Conservation (phyloP, 2,329 filamentous ascomycete species). For the Aureobasidium namibiae region DNA sequence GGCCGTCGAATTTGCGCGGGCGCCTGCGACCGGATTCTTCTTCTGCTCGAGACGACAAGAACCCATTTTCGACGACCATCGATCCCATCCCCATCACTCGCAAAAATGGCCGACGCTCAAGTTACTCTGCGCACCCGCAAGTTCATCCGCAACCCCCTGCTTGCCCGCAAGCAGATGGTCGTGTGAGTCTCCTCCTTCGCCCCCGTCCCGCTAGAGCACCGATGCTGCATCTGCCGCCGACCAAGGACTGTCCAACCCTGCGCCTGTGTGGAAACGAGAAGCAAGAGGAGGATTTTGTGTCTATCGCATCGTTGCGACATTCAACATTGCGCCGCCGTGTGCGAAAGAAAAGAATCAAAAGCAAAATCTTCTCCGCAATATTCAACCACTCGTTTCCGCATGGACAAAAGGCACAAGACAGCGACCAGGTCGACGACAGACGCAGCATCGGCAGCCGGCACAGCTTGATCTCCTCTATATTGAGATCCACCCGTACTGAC, state of each 20-base stretch:
- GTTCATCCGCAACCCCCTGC: slow-evolving; percentile 99
- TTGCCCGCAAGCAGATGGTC: slow-evolving; percentile 99
- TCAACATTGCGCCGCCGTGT: slow-evolving; percentile 3
- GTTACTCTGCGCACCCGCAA: slow-evolving; percentile 79
- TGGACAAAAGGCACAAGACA: background rate
- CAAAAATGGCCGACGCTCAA: slow-evolving; percentile 76
- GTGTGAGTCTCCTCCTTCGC: slow-evolving; percentile 50
- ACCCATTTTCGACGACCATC: slow-evolving; percentile 3
- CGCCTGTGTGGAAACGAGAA: slow-evolving; percentile 6
- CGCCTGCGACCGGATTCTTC: background rate
- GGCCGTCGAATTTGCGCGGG: background rate
- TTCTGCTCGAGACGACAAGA: slow-evolving; percentile 8
- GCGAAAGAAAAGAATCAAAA: background rate
- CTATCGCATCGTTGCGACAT: background rate
- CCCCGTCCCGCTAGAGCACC: slow-evolving; percentile 2
- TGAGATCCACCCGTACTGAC: slow-evolving; percentile 10
- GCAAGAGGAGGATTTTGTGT: background rate
- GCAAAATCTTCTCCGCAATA: too few species aligned
- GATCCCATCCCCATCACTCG: slow-evolving; percentile 28
- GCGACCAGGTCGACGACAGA: background rate
- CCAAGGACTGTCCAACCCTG: background rate
- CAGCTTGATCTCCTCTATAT: slow-evolving; percentile 7
- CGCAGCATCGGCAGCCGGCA: slow-evolving; percentile 1
- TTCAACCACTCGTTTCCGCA: background rate
- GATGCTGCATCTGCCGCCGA: background rate